Evolutionary conservation across 345 rosid species (phyloP).

Genomic region (Anacardium occidentale): DNA sequence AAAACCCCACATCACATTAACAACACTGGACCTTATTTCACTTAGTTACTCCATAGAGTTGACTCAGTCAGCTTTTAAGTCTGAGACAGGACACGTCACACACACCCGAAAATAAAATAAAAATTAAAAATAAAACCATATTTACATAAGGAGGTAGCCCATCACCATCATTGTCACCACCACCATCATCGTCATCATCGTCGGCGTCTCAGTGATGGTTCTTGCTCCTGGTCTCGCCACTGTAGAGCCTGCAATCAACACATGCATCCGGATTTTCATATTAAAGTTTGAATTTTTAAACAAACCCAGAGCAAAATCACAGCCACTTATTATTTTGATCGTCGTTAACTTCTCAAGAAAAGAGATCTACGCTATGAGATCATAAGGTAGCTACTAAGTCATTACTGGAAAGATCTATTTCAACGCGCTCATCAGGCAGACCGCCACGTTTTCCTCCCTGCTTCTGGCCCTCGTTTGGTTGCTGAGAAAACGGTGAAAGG

Average conservation of each 20-base stretch:
- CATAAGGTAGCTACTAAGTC: neutral
- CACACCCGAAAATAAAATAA: no score
- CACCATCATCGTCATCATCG: no score
- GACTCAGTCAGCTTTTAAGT: neutral
- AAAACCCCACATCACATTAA: conserved; percentile 4
- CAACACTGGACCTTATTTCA: neutral
- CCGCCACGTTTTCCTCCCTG: conserved; percentile 52
- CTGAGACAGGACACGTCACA: conserved; percentile 5
- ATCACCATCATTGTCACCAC: conserved; percentile 2
- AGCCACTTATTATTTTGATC: conserved; percentile 4
- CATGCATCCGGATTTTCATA: neutral
- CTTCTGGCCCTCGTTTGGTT: conserved; percentile 38
- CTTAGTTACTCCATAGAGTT: neutral
- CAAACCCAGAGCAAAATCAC: conserved; percentile 6
- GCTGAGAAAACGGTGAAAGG: conserved; percentile 31
- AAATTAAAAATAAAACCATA: conserved; percentile 16
- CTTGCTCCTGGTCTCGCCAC: conserved; percentile 83
- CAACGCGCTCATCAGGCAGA: conserved; percentile 58
- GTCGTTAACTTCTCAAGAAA: neutral
- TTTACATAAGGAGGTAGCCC: conserved; percentile 25
- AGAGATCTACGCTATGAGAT: no score
- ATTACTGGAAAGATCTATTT: conserved; percentile 31
- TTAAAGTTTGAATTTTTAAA: neutral
- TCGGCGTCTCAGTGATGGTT: conserved; percentile 57
- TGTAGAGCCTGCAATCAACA: conserved; percentile 72